A percentile compares a stretch with the other conserved stretches of the same genome.
Conservation (phyloP, 352 stramenopile species). For the Saprolegnia parasitica region DNA sequence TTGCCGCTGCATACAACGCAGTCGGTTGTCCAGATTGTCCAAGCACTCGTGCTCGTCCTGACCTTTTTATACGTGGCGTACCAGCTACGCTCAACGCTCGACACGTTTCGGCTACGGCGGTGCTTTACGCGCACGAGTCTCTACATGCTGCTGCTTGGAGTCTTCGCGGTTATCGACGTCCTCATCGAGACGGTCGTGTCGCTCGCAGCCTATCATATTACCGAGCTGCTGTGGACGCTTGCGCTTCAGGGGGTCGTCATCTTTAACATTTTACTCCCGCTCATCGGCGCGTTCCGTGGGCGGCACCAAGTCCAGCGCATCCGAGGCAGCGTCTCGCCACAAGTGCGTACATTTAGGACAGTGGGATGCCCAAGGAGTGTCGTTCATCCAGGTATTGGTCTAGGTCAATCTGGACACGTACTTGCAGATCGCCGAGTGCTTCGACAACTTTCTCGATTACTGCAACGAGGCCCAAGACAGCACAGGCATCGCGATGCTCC, state of each 20-base stretch:
- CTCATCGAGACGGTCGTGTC: slow-evolving; percentile 5
- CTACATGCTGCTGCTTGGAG: slow-evolving; percentile 12
- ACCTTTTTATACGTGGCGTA: slow-evolving; percentile 7
- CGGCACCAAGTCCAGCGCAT: slow-evolving; percentile 21
- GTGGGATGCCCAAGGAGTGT: too few species aligned
- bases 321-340: slow-evolving; percentile 18
- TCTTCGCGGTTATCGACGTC: background rate
- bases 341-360: too few species aligned
- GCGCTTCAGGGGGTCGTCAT: slow-evolving; percentile 21
- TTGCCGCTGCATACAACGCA: background rate
- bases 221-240: slow-evolving; percentile 14
- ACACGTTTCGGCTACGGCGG: slow-evolving; percentile 21
- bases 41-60: slow-evolving; percentile 1
- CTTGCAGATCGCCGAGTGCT: slow-evolving; percentile 10
- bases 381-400: too few species aligned
- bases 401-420: slow-evolving; percentile 28
- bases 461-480: background rate
- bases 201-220: slow-evolving; percentile 1
- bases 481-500: slow-evolving; percentile 4
- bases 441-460: slow-evolving; percentile 26
- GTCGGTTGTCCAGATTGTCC: background rate
- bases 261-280: slow-evolving; percentile 21
- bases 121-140: slow-evolving; percentile 23
- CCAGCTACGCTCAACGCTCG: slow-evolving; percentile 20
- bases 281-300: slow-evolving; percentile 10